Evolutionary conservation across 305 asterid genomes (phyloP), one percentile per base, ranked within the genome.

Genomic region (Plantago lanceolata): DNA sequence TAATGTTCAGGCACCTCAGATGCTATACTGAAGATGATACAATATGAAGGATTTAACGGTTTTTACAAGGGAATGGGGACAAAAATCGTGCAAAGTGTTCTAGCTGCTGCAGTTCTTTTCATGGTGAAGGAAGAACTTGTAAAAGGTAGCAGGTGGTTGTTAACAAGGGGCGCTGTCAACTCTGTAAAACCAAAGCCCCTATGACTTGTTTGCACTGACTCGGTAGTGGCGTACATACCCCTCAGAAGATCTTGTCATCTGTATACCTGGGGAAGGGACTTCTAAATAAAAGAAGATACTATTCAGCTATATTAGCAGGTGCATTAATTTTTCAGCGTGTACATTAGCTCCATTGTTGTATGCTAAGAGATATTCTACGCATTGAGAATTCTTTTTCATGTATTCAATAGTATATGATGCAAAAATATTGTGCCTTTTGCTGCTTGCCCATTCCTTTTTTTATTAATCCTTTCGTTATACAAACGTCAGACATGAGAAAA

Each of bases 61-160:
- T 90, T 85, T 69, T 94, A 82, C 93, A 84, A 86, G 67, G 99
- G 98, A 19, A 93, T 93, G 98, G 74, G 95, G 71, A 93, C 98
- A 8, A 93, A 93, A 77, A 85, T 93, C 3, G 92, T 87, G 8
- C 99, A 89, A 72, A 89, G 99, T 48, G 92, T 93, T 64, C 87
- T 93, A 60, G 99, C 97, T 18, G 99, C 95, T 53, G 99, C 99
- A 19, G 87, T 93, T 67, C 78, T 93, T 59, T 93, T 93, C 86
- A 89, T 87, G 99, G 87, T 93, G 5, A 93, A 93, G 80, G 99
- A 93, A 68, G 99, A 93, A 79, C 96, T 93, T 13, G 97, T 93
- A 8, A 72, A 61, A 76, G 91, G 94, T 51, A 80, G 87, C 80
- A 79, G 95, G 68, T 81, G 94, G 97, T 76, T 89, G 73, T 70